Evolutionary conservation across 208 protist species (phyloP).

Genomic region (Crithidia brevicula): DNA sequence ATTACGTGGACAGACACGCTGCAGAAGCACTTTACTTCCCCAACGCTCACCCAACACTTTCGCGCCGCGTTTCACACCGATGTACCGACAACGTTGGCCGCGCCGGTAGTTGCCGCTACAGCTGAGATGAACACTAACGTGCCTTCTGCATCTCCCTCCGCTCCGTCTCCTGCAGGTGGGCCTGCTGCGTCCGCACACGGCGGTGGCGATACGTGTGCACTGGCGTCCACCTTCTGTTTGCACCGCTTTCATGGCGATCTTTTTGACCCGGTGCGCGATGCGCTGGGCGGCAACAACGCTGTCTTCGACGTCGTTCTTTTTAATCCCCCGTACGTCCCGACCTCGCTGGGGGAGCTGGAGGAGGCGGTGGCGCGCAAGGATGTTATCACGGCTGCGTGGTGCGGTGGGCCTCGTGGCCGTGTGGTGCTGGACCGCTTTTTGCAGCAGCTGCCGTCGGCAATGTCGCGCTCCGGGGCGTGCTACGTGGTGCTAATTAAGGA

Average conservation of each 20-base stretch:
- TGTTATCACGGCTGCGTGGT: slow-evolving; percentile 85
- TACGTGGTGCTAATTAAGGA: slow-evolving; percentile 85
- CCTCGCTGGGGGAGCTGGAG: slow-evolving; percentile 75
- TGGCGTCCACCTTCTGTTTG: slow-evolving; percentile 18
- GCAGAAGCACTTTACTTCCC: slow-evolving; percentile 27
- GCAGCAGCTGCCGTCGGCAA: slow-evolving; percentile 46
- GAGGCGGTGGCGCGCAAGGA: slow-evolving; percentile 52
- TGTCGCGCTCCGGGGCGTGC: slow-evolving; percentile 47
- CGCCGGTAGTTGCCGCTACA: neutral
- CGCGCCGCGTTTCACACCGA: neutral
- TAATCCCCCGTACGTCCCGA: slow-evolving; percentile 92
- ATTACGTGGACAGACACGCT: slow-evolving; percentile 78
- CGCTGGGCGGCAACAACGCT: neutral
- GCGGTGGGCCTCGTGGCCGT: slow-evolving; percentile 79
- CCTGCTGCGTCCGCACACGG: neutral
- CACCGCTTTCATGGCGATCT: slow-evolving; percentile 34
- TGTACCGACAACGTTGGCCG: slow-evolving; percentile 16
- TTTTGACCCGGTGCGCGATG: slow-evolving; percentile 10
- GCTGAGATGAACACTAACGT: neutral
- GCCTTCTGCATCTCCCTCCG: neutral
- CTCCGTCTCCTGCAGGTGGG: neutral
- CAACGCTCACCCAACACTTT: slow-evolving; percentile 8
- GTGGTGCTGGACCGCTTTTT: slow-evolving; percentile 88
- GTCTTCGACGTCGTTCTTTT: slow-evolving; percentile 84
- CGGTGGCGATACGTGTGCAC: neutral